Base-by-base conservation (phyloP, 2,329 filamentous ascomycete genomes). In the Fusarium hostae region DNA sequence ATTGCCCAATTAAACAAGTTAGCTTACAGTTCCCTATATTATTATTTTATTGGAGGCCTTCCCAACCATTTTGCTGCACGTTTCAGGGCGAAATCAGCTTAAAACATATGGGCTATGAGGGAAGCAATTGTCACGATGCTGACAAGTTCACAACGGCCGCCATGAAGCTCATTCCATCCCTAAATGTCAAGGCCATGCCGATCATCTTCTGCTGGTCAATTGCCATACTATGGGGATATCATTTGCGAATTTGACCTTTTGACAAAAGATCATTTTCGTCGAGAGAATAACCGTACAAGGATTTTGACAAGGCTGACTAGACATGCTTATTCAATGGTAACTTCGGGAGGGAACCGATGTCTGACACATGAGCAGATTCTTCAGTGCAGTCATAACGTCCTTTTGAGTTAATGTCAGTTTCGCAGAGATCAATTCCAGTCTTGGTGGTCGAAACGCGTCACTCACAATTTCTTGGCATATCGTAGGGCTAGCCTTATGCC, bases 101-200 rank as follows among this genome's bases (percentile, higher is more conserved):
- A 32, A 61, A 61, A 54, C 47, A n/a, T 61, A n/a, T 24, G 20
- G 45, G 47, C 47, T 62, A 35, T 32, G 39, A 55, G 54, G 24
- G 20, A 34, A 30, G 30, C 18, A 28, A 11, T 43, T 9, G 18
- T 59, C 59, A 24, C n/a, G 59, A 26, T 45, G 39, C 39, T 61
- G 51, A 62, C 61, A 43, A 47, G 51, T 66, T 70, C 59, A 66
- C 44, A 59, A 41, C 47, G 65, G 52, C 34, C 69, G 37, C 48
- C 69, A 70, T 70, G 52, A 47, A 59, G 47, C 26, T 20, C 13
- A 34, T 12, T 37, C n/a, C 15, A 47, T n/a, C 30, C 32, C 12
- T 45, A 28, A 3, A 18, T 16, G 47, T 32, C 34, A 40, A 50
- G n/a, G 13, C 44, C 20, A 44, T 30, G 9, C 5, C 12, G 7